Evolutionary conservation across 192 early-diverging fungal species (phyloP).

Genomic region (Backusella macrospora): DNA sequence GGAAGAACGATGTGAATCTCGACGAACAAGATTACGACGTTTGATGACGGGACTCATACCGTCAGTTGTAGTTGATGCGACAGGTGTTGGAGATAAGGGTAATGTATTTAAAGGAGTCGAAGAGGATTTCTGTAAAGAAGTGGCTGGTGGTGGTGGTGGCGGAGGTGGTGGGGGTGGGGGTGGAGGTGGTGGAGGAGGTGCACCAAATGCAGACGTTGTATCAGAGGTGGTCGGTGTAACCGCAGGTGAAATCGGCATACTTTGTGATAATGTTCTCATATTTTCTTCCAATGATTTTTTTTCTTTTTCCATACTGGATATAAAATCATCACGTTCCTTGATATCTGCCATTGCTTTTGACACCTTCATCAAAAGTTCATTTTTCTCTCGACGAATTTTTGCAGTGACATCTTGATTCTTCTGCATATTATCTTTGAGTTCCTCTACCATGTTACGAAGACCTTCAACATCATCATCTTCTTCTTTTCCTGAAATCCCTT

Average conservation of each 20-base stretch:
- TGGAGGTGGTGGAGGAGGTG: conserved; percentile 25
- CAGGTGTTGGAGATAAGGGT: not conserved
- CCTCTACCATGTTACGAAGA: conserved; percentile 32
- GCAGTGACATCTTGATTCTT: conserved; percentile 23
- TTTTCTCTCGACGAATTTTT: conserved; percentile 39
- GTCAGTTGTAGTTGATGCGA: not conserved
- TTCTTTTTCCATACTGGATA: conserved; percentile 11
- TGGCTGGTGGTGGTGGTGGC: conserved; percentile 31
- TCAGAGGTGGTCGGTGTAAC: not conserved
- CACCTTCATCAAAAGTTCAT: conserved; percentile 36
- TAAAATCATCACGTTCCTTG: conserved; percentile 23
- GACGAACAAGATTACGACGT: not conserved
- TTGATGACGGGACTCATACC: not conserved
- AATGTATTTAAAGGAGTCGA: not conserved
- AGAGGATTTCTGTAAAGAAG: not conserved
- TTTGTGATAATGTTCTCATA: not conserved
- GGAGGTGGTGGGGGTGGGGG: conserved; percentile 26
- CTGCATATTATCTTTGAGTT: conserved; percentile 23
- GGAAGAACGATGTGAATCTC: conserved; percentile 16
- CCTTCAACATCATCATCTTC: conserved; percentile 31
- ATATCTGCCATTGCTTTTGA: conserved; percentile 29
- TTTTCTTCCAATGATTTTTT: not conserved
- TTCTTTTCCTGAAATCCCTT: not conserved
- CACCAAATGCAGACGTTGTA: conserved; percentile 22
- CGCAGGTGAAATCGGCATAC: not conserved